Conservation (phyloP, 164 flowering plant genomes). For the Vitis amurensis region DNA sequence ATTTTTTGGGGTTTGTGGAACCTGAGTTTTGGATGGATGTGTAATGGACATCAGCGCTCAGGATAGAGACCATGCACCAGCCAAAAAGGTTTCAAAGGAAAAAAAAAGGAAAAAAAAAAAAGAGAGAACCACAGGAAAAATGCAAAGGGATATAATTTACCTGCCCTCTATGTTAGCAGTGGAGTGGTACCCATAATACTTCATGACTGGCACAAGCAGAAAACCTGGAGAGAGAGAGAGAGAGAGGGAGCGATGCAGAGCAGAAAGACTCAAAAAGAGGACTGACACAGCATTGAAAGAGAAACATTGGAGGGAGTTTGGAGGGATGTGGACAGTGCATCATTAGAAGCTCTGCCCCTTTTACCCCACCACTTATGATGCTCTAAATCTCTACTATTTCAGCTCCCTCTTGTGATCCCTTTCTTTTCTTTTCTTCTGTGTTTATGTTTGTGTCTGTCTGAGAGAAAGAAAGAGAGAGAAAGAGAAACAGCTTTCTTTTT, state of each 20-base stretch:
- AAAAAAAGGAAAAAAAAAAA: too few species aligned
- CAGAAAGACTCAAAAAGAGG: background rate
- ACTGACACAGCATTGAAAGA: slow-evolving; percentile 17
- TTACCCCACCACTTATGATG: slow-evolving; percentile 5
- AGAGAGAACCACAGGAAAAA: too few species aligned
- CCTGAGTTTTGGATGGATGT: too few species aligned
- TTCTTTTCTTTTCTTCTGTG: background rate
- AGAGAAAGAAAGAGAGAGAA: background rate
- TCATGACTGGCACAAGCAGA: slow-evolving; percentile 13
- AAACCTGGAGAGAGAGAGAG: slow-evolving; percentile 20
- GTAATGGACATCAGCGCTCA: too few species aligned
- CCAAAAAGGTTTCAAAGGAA: too few species aligned
- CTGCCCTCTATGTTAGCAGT: background rate
- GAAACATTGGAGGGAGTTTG: slow-evolving; percentile 8
- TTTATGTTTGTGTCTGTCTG: background rate
- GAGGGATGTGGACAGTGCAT: slow-evolving; percentile 5
- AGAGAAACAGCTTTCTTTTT: too few species aligned
- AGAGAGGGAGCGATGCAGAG: too few species aligned
- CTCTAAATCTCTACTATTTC: too few species aligned
- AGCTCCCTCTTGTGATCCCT: background rate
- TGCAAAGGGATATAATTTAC: too few species aligned
- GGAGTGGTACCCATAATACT: background rate
- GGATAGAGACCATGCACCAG: too few species aligned
- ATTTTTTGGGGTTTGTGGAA: background rate
- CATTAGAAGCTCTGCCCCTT: slow-evolving; percentile 9